Base-by-base conservation (phyloP, 208 protist species). In the Trypanosoma avium region DNA sequence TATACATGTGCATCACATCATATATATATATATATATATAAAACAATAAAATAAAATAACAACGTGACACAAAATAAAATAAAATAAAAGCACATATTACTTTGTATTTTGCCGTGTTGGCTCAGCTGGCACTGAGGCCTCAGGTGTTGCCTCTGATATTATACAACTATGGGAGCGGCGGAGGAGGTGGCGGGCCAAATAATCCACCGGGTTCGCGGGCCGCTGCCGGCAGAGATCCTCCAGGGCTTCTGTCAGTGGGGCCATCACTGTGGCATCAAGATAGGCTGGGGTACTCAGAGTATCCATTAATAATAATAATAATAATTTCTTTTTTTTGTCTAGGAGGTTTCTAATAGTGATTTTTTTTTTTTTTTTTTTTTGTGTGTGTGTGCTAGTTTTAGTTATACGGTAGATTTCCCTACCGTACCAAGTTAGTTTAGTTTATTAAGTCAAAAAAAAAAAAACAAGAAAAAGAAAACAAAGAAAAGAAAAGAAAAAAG, bases 171-270 rank as follows among this genome's bases (percentile, higher is more conserved):
- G 59, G 0, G 92, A 93, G 45, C 89, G 69, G 0, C 86, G 90
- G 7, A 97, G 75, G 15, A 97, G 69, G 49, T 88, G 95, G 4
- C 90, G 69, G n/a, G 87, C 95, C 4, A 98, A 57, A 58, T 95
- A 97, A 54, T 97, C 90, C 24, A 97, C 82, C 17, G 95, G 93
- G 61, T 97, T 93, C 12, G 90, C 81, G 6, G 95, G 95, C n/a
- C 93, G 72, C 58, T 94, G 82, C 6, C 90, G 80, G 48, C 86
- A 93, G 17, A 98, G 56, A 35, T 91, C 86, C 66, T 92, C 79
- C 15, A 98, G 70, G 10, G 78, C 95, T 26, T 97, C 86, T 2
- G 92, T 77, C 10, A 98, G 73, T 3, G 91, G 59, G 10, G 75
- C 85, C 79, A 96, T 87, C 7, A 98, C 90, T 8, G 88, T 88